These are phyloP conservation scores for Aspergillus fumigatus DNA, from an alignment of 2,329 filamentous ascomycete genomes.

Conservation along the genomic window DNA sequence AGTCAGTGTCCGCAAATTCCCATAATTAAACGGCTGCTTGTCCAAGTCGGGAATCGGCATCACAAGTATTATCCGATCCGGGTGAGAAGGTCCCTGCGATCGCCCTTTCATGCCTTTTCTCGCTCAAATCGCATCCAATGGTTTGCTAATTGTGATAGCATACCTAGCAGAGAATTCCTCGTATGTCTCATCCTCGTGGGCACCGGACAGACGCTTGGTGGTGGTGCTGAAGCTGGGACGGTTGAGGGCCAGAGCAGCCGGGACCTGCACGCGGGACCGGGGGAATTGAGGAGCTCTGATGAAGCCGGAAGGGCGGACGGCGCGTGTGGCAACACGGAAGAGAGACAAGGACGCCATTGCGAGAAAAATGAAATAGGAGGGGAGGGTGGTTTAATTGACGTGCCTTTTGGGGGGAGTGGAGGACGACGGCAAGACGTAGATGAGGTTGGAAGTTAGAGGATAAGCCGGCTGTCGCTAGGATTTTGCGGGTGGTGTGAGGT, in stretches of 20 bases:
- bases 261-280: constrained; percentile 55
- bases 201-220: constrained; percentile 54
- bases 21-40: background rate
- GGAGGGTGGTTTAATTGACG: constrained; percentile 24
- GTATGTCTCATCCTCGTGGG: constrained; percentile 91
- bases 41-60: background rate
- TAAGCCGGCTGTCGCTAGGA: constrained; percentile 23
- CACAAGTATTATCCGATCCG: constrained; percentile 6
- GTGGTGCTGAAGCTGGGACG: constrained; percentile 57
- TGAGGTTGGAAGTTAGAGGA: constrained; percentile 21
- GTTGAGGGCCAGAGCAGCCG: constrained; percentile 49
- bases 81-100: constrained; percentile 11
- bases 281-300: constrained; percentile 60
- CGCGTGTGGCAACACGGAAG: constrained; percentile 68
- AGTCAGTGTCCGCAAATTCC: constrained; percentile 27
- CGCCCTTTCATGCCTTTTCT: constrained; percentile 6
- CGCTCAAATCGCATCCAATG: constrained; percentile 20
- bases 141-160: constrained; percentile 23
- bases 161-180: constrained; percentile 99
- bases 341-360: constrained; percentile 64
- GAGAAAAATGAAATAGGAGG: constrained; percentile 21
- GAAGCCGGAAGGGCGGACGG: constrained; percentile 54
- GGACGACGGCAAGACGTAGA: constrained; percentile 16
- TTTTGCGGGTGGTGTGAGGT: constrained; percentile 39
- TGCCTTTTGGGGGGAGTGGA: constrained; percentile 9